A percentile compares a stretch with the other conserved stretches of the same genome.
Conservation (phyloP, 1,139 yeast species). For the Candida tropicalis region DNA sequence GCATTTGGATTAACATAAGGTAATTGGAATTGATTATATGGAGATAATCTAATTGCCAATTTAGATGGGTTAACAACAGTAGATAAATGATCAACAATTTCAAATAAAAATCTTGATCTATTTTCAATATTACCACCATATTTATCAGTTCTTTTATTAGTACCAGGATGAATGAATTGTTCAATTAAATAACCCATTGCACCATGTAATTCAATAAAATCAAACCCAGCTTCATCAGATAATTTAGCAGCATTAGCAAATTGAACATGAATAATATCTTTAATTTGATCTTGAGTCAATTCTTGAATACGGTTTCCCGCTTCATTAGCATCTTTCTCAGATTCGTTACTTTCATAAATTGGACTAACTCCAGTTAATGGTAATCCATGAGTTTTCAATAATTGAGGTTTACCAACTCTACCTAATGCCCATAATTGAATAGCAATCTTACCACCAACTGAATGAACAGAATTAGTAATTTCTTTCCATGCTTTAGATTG, state of each 20-base stretch:
- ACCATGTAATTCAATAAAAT: constrained; percentile 66
- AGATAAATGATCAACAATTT: constrained; percentile 54
- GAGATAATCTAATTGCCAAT: constrained; percentile 62
- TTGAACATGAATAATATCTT: constrained; percentile 32
- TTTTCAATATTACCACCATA: constrained; percentile 65
- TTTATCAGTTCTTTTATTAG: constrained; percentile 57
- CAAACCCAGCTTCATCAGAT: constrained; percentile 63
- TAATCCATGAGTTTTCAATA: constrained; percentile 36
- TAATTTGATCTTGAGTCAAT: constrained; percentile 46
- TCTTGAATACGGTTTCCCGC: constrained; percentile 39
- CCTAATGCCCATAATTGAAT: constrained; percentile 68
- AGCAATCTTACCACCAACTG: constrained; percentile 27
- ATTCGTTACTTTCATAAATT: constrained; percentile 23
- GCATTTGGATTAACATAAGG: constrained; percentile 35
- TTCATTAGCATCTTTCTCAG: constrained; percentile 30
- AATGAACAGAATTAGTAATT: constrained; percentile 35
- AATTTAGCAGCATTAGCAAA: constrained; percentile 47
- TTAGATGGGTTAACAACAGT: constrained; percentile 41
- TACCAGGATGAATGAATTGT: constrained; percentile 50
- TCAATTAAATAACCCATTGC: constrained; percentile 73
- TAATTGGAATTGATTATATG: constrained; percentile 49
- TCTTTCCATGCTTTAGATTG: constrained; percentile 59
- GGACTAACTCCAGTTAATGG: constrained; percentile 29
- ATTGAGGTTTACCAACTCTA: constrained; percentile 49
- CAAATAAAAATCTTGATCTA: constrained; percentile 58